Base-by-base conservation (phyloP, 257 asterid species). In the Solanum neorickii region DNA sequence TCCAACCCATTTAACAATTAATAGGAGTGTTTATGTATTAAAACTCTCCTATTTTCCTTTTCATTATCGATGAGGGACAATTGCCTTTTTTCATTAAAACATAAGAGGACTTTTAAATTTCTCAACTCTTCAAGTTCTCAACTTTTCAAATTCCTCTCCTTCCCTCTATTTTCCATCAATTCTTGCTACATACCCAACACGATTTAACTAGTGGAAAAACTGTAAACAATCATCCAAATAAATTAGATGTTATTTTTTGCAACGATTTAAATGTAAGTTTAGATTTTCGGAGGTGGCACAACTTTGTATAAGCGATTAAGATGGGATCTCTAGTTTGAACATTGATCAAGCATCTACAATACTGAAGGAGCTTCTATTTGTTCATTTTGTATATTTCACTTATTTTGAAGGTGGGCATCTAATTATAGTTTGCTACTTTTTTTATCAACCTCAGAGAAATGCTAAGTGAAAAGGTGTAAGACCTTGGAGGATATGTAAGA, bases 401-500 rank as follows among this genome's bases (percentile, higher is more conserved):
- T 75, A 73, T 21, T n/a, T 27, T 21, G 20, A 23, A 62, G 42
- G 33, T 41, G 23, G 46, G 15, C 29, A 69, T 83, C 70, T 90
- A 31, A 37, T 76, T 44, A 83, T 87, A 68, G 11, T 82, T 69
- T 27, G 20, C 27, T 88, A 75, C 12, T 72, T 74, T 29, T 86
- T 47, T 62, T 76, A 82, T 86, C 84, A 85, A 87, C 86, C 90
- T 88, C 94, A 94, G 97, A 92, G 74, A 87, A 92, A 85, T 37
- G 93, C 82, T 23, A 88, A 93, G 88, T 87, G 90, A 88, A 88
- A 86, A 89, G 86, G 74, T 85, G 98, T 49, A 90, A 92, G 93
- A 89, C 94, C 88, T 88, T 95, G 52, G 98, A 95, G 87, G 98
- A 95, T 70, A 90, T 94, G 94, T 97, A 95, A 89, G 90, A 86